Evolutionary conservation across 2,329 filamentous ascomycete species (phyloP).

Genomic region (Cordyceps pruinosa): DNA sequence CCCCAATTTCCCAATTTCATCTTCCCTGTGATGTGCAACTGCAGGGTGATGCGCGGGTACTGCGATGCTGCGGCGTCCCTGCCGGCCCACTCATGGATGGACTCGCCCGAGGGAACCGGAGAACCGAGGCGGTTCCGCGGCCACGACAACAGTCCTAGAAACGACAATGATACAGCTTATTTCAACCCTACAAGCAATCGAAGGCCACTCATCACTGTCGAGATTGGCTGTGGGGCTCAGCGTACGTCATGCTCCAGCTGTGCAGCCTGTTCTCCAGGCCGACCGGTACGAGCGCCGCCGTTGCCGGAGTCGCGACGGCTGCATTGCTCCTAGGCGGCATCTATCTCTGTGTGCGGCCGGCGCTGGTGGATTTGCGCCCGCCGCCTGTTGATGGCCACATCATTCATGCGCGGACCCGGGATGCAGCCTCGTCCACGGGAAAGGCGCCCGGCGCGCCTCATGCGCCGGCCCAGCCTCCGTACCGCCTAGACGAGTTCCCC

Average conservation of each 20-base stretch:
- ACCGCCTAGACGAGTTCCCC: slow-evolving; percentile 64
- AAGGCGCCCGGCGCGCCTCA: slow-evolving; percentile 18
- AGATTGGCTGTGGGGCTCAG: no score
- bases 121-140: no score
- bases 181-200: no score
- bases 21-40: no score
- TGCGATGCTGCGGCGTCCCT: no score
- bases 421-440: neutral
- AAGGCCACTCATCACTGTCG: no score
- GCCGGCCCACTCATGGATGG: no score
- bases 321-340: neutral
- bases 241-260: neutral
- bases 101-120: no score
- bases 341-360: slow-evolving; percentile 27
- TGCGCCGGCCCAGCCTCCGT: slow-evolving; percentile 39
- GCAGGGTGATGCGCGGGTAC: no score
- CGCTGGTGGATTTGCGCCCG: slow-evolving; percentile 11
- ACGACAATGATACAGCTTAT: no score
- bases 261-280: neutral
- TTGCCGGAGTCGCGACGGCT: neutral
- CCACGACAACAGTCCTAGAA: no score
- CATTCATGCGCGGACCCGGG: slow-evolving; percentile 6
- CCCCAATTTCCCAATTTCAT: no score
- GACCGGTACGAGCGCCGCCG: neutral
- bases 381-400: slow-evolving; percentile 1